Evolutionary conservation across 2,329 filamentous ascomycete species (phyloP), one percentile per base, ranked within the genome.

Genomic region (Aspergillus quadrilineatus): DNA sequence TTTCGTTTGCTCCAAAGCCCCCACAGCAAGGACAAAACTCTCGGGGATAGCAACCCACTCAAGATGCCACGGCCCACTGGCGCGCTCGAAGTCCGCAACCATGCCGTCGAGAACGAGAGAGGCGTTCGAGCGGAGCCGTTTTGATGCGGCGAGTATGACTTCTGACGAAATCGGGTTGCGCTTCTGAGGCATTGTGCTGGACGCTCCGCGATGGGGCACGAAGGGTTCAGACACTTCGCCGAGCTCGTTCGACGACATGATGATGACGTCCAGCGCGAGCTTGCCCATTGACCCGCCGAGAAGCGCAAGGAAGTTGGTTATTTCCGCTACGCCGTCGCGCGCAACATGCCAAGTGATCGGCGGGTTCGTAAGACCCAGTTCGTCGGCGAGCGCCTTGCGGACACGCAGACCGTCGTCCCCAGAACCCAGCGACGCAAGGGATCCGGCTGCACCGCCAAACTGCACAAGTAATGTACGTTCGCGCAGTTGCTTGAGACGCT

Each of bases 171-270:
- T 84, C 1, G 82, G 82, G 47, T 85, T 84, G 4, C 82, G 75
- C 68, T 85, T 85, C 65, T 84, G 81, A 2, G 82, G 81, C 82
- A 84, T 84, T 0, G 82, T 84, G 0, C 78, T 82, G 0, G 77
- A 81, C 1, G 80, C 79, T 0, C 82, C 82, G 6, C 81, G 74
- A 59, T 83, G 80, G 2, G 79, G 77, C 1, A 82, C 79, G 48
- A 80, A 84, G 0, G 82, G 82, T 65, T 85, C 82, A 0, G 80
- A 77, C 2, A 84, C 80, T 65, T 84, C 79, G 2, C 74, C 74
- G 14, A 83, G 66, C 61, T 85, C 82, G 59, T 82, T 84, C 2
- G 81, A 84, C 1, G 77, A 82, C 80, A 84, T 83, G 62, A 83
- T 71, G 32, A 84, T 83, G 0, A 84, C 66, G 57, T 85, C 82